These are phyloP conservation scores for Rhodotorula glutinis DNA, from an alignment of 1,284 basidiomycete genomes.

Conservation along the genomic window DNA sequence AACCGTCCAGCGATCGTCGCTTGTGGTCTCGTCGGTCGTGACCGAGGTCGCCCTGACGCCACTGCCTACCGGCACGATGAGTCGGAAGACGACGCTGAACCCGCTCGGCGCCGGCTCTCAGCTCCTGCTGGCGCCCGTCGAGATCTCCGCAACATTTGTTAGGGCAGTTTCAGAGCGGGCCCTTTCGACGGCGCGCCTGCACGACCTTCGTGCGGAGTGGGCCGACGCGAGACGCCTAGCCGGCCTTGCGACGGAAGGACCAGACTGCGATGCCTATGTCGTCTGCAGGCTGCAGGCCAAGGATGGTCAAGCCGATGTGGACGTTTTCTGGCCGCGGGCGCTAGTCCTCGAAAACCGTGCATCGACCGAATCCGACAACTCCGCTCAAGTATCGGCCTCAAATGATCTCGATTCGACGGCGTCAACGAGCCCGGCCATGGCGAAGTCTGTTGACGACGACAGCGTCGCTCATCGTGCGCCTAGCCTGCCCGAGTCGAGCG, in stretches of 20 bases:
- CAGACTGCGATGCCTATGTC: slow-evolving; percentile 14
- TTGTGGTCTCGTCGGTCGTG: slow-evolving; percentile 7
- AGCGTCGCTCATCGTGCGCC: not conserved
- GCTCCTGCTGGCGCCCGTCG: slow-evolving; percentile 26
- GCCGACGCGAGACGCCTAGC: slow-evolving; percentile 1
- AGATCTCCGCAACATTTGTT: slow-evolving; percentile 11
- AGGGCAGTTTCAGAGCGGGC: not conserved
- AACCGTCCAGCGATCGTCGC: not conserved
- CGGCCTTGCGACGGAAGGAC: not conserved
- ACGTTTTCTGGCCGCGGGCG: slow-evolving; percentile 29
- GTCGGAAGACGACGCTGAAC: not conserved
- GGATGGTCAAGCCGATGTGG: not conserved
- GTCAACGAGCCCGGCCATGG: not conserved
- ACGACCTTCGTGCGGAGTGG: slow-evolving; percentile 14
- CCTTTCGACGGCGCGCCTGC: not conserved
- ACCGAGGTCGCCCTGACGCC: slow-evolving; percentile 1
- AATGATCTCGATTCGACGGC: too few species aligned
- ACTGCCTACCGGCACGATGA: not conserved
- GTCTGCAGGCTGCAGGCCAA: slow-evolving; percentile 18
- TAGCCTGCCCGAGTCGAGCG: not conserved
- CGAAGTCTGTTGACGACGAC: not conserved
- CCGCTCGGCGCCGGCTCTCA: not conserved
- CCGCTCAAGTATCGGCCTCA: too few species aligned
- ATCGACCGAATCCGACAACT: not conserved
- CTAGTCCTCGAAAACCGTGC: slow-evolving; percentile 20